phyloP scores from a whole-genome alignment of 805 yeast species.

The Metschnikowia continentalis region DNA sequence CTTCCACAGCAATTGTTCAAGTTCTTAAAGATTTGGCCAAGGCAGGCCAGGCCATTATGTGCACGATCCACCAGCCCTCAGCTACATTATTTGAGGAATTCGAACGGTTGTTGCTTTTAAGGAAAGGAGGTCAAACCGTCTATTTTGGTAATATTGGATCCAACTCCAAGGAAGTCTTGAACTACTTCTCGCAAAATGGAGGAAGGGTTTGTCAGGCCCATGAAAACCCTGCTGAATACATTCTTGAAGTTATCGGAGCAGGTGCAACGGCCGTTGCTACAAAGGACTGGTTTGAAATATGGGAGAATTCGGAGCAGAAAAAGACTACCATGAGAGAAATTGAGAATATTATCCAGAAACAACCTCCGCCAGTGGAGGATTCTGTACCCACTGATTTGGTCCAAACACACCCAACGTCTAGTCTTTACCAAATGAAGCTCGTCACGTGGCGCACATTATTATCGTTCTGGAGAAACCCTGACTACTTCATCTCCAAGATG shows the following conservation, averaged over 20 bases:
- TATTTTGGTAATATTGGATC: slow-evolving; percentile 13
- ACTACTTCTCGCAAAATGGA: slow-evolving; percentile 12
- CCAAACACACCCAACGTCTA: background rate
- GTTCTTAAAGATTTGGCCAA: slow-evolving; percentile 46
- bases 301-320: slow-evolving; percentile 8
- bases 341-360: slow-evolving; percentile 8
- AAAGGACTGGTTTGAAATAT: slow-evolving; percentile 9
- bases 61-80: slow-evolving; percentile 54
- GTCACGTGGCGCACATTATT: background rate
- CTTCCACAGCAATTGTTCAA: slow-evolving; percentile 55
- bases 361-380: background rate
- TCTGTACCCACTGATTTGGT: background rate
- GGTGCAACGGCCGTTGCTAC: slow-evolving; percentile 8
- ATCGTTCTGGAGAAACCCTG: background rate
- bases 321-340: slow-evolving; percentile 65
- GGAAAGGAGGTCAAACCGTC: slow-evolving; percentile 13
- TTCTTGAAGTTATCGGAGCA: slow-evolving; percentile 14
- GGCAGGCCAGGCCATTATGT: slow-evolving; percentile 52
- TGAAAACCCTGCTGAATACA: slow-evolving; percentile 15
- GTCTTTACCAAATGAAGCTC: background rate
- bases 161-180: slow-evolving; percentile 5
- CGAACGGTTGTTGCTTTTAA: slow-evolving; percentile 59
- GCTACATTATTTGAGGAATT: slow-evolving; percentile 40
- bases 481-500: background rate
- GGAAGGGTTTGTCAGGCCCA: slow-evolving; percentile 5